Evolutionary conservation across 176 grass and related monocot genomes (phyloP).

Genomic region (Zoysia pacifica): DNA sequence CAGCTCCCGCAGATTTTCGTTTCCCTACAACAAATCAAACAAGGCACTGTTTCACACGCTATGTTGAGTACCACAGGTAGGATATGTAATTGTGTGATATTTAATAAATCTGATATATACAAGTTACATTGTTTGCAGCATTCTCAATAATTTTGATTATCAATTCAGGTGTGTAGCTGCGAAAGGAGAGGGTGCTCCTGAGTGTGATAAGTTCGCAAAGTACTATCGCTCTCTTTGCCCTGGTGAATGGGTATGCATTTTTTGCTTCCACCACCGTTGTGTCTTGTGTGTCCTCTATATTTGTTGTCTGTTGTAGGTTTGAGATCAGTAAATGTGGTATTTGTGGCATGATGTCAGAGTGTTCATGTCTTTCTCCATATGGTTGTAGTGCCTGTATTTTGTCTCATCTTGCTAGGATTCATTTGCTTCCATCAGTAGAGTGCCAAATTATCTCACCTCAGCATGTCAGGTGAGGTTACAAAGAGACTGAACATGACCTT

Average conservation of each 20-base stretch:
- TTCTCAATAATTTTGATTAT: constrained; percentile 5
- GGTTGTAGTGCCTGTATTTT: not conserved
- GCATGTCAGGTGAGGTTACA: no score
- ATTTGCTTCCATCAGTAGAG: not conserved
- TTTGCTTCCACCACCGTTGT: constrained; percentile 5
- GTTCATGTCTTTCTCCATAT: not conserved
- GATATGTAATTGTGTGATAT: not conserved
- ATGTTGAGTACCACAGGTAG: constrained; percentile 88
- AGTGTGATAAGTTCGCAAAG: constrained; percentile 82
- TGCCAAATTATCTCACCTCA: not conserved
- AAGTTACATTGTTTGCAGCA: not conserved
- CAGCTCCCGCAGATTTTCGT: constrained; percentile 90
- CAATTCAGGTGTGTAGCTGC: constrained; percentile 61
- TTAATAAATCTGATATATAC: constrained; percentile 2
- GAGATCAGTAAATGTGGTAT: not conserved
- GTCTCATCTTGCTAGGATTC: not conserved
- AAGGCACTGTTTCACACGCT: constrained; percentile 86
- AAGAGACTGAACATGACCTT: not conserved
- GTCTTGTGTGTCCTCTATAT: not conserved
- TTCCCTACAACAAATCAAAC: constrained; percentile 94
- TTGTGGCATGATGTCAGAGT: not conserved
- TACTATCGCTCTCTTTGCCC: constrained; percentile 87
- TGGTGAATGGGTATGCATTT: constrained; percentile 78
- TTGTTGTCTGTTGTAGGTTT: not conserved
- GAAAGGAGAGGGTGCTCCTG: constrained; percentile 68